Conservation (phyloP, 2,329 filamentous ascomycete genomes). For the Calycina herbarum region DNA sequence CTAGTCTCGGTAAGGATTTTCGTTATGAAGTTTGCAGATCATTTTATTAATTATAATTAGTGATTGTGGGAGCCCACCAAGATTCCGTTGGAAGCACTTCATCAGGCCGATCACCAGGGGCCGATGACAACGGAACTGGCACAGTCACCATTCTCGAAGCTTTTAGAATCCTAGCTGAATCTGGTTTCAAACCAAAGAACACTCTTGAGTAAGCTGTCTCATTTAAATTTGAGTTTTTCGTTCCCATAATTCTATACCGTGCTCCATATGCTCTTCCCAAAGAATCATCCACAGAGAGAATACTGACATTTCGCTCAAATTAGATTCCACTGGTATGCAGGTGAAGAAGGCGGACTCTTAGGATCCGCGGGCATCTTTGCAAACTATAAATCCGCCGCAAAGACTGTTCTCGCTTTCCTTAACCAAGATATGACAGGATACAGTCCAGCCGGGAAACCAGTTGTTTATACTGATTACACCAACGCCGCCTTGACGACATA, state of each 20-base stretch:
- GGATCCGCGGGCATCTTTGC: conserved; percentile 86
- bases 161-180: conserved; percentile 73
- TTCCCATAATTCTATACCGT: no score
- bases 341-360: conserved; percentile 81
- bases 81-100: conserved; percentile 61
- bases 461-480: conserved; percentile 11
- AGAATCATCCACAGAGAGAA: not conserved
- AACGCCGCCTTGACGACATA: conserved; percentile 1
- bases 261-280: no score
- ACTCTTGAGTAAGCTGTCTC: conserved; percentile 61
- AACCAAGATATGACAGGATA: conserved; percentile 93
- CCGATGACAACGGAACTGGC: conserved; percentile 90
- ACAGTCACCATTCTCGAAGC: conserved; percentile 93
- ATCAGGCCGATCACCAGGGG: conserved; percentile 64
- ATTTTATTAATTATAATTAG: conserved; percentile 26
- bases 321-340: conserved; percentile 86
- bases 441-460: conserved; percentile 7
- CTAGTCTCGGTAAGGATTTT: conserved; percentile 11
- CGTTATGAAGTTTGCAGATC: not conserved
- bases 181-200: conserved; percentile 69
- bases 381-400: conserved; percentile 67
- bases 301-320: not conserved
- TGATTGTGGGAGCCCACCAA: conserved; percentile 86
- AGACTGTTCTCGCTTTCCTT: conserved; percentile 87
- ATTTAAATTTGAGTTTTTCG: not conserved